Conservation (phyloP, 306 rosid genomes). For the Vigna reflexopilosa region DNA sequence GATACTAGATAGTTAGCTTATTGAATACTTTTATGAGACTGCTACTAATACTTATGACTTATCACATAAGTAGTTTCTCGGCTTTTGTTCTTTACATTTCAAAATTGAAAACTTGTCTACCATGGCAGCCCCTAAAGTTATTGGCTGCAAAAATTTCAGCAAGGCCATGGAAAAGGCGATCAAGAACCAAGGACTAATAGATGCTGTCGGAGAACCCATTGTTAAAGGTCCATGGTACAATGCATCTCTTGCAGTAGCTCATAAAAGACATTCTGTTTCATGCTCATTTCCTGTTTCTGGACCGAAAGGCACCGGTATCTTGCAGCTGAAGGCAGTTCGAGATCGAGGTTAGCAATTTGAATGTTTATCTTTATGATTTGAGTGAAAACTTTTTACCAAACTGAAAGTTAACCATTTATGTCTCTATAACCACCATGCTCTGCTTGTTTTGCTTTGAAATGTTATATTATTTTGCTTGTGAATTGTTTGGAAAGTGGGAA, state of each 20-base stretch:
- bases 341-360: constrained; percentile 70
- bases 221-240: constrained; percentile 93
- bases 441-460: constrained; percentile 22
- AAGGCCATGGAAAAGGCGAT: constrained; percentile 85
- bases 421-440: constrained; percentile 16
- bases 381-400: not conserved
- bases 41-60: not conserved
- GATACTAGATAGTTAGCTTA: constrained; percentile 15
- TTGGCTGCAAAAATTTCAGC: constrained; percentile 58
- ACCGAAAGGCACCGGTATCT: constrained; percentile 78
- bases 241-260: constrained; percentile 95
- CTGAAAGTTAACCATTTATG: not conserved
- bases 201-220: constrained; percentile 91
- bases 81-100: constrained; percentile 27
- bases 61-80: constrained; percentile 17
- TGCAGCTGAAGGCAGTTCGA: constrained; percentile 89
- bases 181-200: constrained; percentile 65
- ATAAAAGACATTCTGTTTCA: constrained; percentile 83
- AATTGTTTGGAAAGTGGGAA: constrained; percentile 15
- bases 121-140: constrained; percentile 37
- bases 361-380: constrained; percentile 2
- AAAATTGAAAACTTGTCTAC: constrained; percentile 34
- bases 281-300: constrained; percentile 93
- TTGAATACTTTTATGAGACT: constrained; percentile 20
- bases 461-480: not conserved